Evolutionary conservation across 371 early-diverging fungal genomes (phyloP).

Genomic region (Mucor piriformis): DNA sequence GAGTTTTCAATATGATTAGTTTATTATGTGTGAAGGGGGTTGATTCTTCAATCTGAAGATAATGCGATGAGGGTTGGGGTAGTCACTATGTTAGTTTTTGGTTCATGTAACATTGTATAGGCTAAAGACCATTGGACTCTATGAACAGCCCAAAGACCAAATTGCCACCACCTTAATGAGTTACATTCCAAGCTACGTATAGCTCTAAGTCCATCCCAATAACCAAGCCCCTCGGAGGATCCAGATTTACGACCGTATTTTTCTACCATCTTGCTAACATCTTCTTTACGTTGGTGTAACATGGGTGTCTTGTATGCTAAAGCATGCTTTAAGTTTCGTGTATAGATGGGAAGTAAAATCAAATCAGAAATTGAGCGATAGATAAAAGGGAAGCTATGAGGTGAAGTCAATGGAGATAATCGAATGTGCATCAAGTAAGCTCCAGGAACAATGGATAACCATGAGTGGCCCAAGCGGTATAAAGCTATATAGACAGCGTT

Average conservation of each 20-base stretch:
- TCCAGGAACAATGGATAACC: slow-evolving; percentile 39
- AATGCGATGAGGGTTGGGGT: slow-evolving; percentile 24
- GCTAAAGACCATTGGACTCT: slow-evolving; percentile 46
- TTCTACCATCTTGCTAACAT: slow-evolving; percentile 22
- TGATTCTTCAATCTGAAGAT: slow-evolving; percentile 3
- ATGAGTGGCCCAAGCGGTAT: slow-evolving; percentile 41
- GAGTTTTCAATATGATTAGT: background rate
- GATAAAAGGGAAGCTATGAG: slow-evolving; percentile 44
- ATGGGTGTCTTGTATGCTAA: slow-evolving; percentile 30
- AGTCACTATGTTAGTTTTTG: slow-evolving; percentile 41
- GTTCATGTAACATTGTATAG: slow-evolving; percentile 49
- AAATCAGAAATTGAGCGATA: slow-evolving; percentile 44
- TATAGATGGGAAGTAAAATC: slow-evolving; percentile 46
- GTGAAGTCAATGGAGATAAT: slow-evolving; percentile 47
- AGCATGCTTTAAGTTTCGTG: slow-evolving; percentile 25
- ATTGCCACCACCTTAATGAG: slow-evolving; percentile 42
- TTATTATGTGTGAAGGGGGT: background rate
- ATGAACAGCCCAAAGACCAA: slow-evolving; percentile 35
- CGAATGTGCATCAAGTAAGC: slow-evolving; percentile 44
- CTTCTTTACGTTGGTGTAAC: slow-evolving; percentile 20
- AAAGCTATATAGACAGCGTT: slow-evolving; percentile 22
- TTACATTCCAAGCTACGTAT: slow-evolving; percentile 27
- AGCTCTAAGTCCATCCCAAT: slow-evolving; percentile 44
- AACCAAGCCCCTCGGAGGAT: slow-evolving; percentile 27
- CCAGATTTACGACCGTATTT: slow-evolving; percentile 27